Base-by-base conservation (phyloP, 2,329 filamentous ascomycete genomes). In the Pseudocercospora fuligena region DNA sequence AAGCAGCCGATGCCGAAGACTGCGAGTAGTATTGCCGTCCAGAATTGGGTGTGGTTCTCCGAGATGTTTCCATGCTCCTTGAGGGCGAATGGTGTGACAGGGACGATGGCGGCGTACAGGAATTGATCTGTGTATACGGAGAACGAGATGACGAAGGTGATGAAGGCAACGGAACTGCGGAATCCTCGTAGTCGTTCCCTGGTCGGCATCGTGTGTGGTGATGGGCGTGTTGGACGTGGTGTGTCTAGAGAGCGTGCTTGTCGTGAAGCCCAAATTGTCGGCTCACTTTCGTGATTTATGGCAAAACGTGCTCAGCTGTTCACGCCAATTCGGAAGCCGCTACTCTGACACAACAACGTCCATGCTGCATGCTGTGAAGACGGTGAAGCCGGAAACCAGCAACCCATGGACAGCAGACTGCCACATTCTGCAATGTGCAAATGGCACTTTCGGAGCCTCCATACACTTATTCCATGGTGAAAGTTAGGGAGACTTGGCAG, bases 1-100 rank as follows among this genome's bases (percentile, higher is more conserved):
- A 92, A 82, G 4, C 92, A 80, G 2, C 88, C 85, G 1, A 85
- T 88, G 54, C 88, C 90, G 74, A 92, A 92, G 19, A 88, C 84
- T 3, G 89, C 88, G 0, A 93, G 80, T 1, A 92, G 82, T 12
- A 92, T 83, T 0, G 89, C 89, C 1, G 88, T 87, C 89, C 89
- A 92, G 72, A 82, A 83, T 77, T 92, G 90, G 1, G 89, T 85
- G 7, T 60, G 47, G 23, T 62, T 49, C 21, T 64, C 61, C 2
- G 56, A 31, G 5, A 70, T 61, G 36, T 66, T 60, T 33, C 36
- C 58, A n/a, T 54, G 63, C 11, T 67, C 54, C 31, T 61, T 21
- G 23, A 72, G 47, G 21, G 67, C 63, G 51, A 68, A 69, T 4
- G 70, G 69, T n/a, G 63, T 65, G n/a, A 72, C 66, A 4, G 70